Conservation (phyloP, 2,329 filamentous ascomycete genomes). For the Trichoderma citrinoviride region DNA sequence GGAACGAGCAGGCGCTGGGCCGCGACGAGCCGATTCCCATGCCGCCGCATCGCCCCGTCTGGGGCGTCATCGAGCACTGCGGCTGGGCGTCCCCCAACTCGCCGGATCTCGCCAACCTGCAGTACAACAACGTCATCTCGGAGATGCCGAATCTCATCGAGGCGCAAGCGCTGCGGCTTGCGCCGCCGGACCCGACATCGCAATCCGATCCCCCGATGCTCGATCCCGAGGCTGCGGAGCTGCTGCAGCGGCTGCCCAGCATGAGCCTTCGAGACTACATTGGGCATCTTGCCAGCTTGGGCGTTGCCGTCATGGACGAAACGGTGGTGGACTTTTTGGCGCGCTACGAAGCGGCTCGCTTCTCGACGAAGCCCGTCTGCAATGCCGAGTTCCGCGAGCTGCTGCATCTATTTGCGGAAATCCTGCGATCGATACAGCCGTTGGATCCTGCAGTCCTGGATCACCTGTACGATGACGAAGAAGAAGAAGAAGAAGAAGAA, state of each 20-base stretch:
- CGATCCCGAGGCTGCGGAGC: slow-evolving; percentile 64
- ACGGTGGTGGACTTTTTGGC: slow-evolving; percentile 63
- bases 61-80: slow-evolving; percentile 81
- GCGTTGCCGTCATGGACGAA: slow-evolving; percentile 51
- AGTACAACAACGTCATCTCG: slow-evolving; percentile 75
- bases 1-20: slow-evolving; percentile 29
- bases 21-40: slow-evolving; percentile 48
- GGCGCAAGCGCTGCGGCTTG: slow-evolving; percentile 85
- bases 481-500: slow-evolving; percentile 24
- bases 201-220: slow-evolving; percentile 46
- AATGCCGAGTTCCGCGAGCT: slow-evolving; percentile 70
- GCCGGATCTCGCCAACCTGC: slow-evolving; percentile 72
- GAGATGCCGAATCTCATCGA: slow-evolving; percentile 90
- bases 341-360: slow-evolving; percentile 81
- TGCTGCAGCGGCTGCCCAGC: slow-evolving; percentile 66
- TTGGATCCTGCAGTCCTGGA: slow-evolving; percentile 55
- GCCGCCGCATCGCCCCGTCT: slow-evolving; percentile 53
- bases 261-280: slow-evolving; percentile 82
- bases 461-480: slow-evolving; percentile 28
- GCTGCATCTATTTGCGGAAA: slow-evolving; percentile 80
- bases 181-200: slow-evolving; percentile 53
- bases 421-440: slow-evolving; percentile 72
- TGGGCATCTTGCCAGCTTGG: slow-evolving; percentile 63
- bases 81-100: slow-evolving; percentile 85
- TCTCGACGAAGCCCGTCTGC: slow-evolving; percentile 67